A percentile compares a stretch with the other conserved stretches of the same genome.
Conservation (phyloP, 2,329 filamentous ascomycete genomes). For the Fusarium sterilihyphosum region DNA sequence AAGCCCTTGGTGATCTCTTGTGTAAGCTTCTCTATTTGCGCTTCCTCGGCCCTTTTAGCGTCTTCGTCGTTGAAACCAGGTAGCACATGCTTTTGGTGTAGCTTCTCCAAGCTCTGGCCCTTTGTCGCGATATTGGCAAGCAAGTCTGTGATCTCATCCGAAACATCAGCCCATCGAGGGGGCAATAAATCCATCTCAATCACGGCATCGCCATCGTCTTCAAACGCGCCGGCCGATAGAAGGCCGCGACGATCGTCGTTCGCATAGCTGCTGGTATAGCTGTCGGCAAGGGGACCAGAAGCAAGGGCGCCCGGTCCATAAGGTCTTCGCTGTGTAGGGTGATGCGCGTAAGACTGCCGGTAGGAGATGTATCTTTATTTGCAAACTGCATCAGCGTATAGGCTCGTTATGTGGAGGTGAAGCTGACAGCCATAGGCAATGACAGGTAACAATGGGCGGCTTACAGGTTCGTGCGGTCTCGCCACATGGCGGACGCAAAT, state of each 20-base stretch:
- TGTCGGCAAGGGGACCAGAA: conserved; percentile 67
- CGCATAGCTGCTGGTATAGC: conserved; percentile 61
- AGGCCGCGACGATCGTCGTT: conserved; percentile 76
- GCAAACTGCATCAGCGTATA: conserved; percentile 7
- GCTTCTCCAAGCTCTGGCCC: conserved; percentile 84
- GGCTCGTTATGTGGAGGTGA: not conserved
- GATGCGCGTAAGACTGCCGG: conserved; percentile 96
- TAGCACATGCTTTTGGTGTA: conserved; percentile 97
- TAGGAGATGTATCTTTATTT: conserved; percentile 90
- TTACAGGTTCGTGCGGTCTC: conserved; percentile 98
- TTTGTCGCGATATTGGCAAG: conserved; percentile 84
- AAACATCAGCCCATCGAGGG: conserved; percentile 93
- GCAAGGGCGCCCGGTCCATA: conserved; percentile 63
- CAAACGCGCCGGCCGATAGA: conserved; percentile 80
- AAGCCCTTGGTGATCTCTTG: conserved; percentile 90
- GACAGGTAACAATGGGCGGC: conserved; percentile 11
- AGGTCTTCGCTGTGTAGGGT: conserved; percentile 85
- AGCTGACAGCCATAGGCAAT: not conserved
- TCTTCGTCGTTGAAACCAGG: conserved; percentile 97
- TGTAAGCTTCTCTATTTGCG: conserved; percentile 89
- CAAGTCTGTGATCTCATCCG: conserved; percentile 89
- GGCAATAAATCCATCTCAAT: conserved; percentile 99
- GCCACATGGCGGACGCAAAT: conserved; percentile 84
- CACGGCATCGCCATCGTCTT: conserved; percentile 89
- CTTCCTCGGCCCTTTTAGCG: conserved; percentile 85